A percentile compares a stretch with the other conserved stretches of the same genome.
Conservation (phyloP, 257 asterid genomes). For the Orobanche coerulescens region DNA sequence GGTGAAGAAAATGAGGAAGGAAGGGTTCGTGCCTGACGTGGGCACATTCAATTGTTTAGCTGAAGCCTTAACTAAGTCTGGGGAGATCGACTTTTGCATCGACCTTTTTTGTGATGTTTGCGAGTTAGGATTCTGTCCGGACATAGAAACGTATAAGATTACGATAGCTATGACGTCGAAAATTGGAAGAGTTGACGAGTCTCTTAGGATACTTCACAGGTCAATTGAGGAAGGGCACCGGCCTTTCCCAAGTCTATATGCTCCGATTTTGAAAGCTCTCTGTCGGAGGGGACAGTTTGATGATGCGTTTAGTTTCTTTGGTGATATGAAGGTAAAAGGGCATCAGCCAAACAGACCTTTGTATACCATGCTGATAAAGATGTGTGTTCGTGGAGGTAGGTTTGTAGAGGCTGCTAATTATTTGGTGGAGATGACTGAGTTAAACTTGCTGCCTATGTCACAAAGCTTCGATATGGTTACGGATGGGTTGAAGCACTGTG, state of each 20-base stretch:
- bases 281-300: constrained; percentile 72
- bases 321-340: constrained; percentile 91
- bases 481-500: constrained; percentile 83
- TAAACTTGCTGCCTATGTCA: constrained; percentile 56
- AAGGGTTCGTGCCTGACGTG: constrained; percentile 82
- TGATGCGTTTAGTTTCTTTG: constrained; percentile 85
- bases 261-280: constrained; percentile 75
- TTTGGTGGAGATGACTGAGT: constrained; percentile 88
- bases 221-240: constrained; percentile 78
- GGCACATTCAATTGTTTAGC: constrained; percentile 76
- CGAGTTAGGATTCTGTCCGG: constrained; percentile 60
- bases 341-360: constrained; percentile 91
- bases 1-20: constrained; percentile 84
- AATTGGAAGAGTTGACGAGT: constrained; percentile 70
- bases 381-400: constrained; percentile 85
- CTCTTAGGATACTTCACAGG: constrained; percentile 59
- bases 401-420: constrained; percentile 91
- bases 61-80: constrained; percentile 62
- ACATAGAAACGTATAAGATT: constrained; percentile 56
- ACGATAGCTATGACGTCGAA: constrained; percentile 62
- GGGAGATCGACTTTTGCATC: constrained; percentile 65
- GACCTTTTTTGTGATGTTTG: constrained; percentile 68
- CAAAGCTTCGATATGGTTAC: constrained; percentile 82
- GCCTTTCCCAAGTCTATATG: constrained; percentile 93
- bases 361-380: constrained; percentile 78